Evolutionary conservation across 139 green algal species (phyloP).

Genomic region (Mesotaenium endlicherianum): DNA sequence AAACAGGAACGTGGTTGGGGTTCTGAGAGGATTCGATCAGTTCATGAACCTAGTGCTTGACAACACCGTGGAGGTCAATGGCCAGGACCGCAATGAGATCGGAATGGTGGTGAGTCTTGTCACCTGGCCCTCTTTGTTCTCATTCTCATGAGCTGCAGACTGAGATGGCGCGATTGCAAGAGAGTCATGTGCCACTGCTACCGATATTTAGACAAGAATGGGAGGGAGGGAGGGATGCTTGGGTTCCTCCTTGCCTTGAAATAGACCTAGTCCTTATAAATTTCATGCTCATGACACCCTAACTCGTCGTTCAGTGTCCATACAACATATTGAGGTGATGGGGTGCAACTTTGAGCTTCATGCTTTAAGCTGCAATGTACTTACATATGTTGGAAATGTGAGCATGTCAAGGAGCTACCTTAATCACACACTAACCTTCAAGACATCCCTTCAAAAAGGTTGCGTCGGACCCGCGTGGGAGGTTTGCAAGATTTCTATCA

Average conservation of each 20-base stretch:
- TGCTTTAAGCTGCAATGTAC: not conserved
- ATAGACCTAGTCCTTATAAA: no score
- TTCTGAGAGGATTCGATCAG: slow-evolving; percentile 95
- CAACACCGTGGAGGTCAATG: slow-evolving; percentile 77
- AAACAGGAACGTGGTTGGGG: slow-evolving; percentile 89
- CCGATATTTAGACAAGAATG: not conserved
- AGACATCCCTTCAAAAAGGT: not conserved
- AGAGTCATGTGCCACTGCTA: not conserved
- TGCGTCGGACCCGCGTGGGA: not conserved
- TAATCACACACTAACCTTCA: not conserved
- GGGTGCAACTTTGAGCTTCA: not conserved
- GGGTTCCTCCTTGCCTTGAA: no score
- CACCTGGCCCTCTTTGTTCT: not conserved
- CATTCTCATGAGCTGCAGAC: not conserved
- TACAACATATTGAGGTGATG: not conserved
- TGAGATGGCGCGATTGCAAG: not conserved
- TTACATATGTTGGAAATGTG: not conserved
- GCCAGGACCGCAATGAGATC: slow-evolving; percentile 82
- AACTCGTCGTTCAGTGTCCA: no score
- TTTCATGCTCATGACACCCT: no score
- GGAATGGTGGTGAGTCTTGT: slow-evolving; percentile 89
- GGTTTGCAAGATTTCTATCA: not conserved
- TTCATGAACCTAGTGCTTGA: slow-evolving; percentile 99
- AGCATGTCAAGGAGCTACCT: not conserved
- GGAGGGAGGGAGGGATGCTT: not conserved